A percentile compares a stretch with the other conserved stretches of the same genome.
Conservation (phyloP, 164 flowering plant genomes). For the Sextonia rubra region DNA sequence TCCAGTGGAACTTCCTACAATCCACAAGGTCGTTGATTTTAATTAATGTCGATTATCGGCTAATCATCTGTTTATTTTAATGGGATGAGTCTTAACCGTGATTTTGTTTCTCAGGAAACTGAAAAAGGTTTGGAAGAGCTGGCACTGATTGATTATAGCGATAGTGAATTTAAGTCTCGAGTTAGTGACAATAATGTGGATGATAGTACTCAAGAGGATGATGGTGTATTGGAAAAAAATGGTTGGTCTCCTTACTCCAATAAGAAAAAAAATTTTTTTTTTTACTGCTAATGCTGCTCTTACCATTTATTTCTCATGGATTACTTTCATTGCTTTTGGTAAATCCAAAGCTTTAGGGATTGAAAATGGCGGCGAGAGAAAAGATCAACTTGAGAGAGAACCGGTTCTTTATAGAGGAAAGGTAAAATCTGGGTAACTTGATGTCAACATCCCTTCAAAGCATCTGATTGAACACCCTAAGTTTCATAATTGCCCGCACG, state of each 20-base stretch:
- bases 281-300: neutral
- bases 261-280: neutral
- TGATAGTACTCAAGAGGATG: neutral
- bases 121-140: conserved; percentile 56
- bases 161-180: conserved; percentile 26
- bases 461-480: no score
- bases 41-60: neutral
- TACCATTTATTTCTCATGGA: neutral
- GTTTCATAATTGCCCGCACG: no score
- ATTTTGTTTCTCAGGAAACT: conserved; percentile 41
- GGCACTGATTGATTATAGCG: conserved; percentile 39
- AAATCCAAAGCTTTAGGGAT: conserved; percentile 2
- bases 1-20: conserved; percentile 32
- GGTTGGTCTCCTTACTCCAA: conserved; percentile 30
- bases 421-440: conserved; percentile 12
- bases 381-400: conserved; percentile 5
- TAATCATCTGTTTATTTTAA: neutral
- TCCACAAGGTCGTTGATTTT: conserved; percentile 45
- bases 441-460: no score
- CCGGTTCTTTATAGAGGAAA: conserved; percentile 5
- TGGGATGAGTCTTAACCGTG: neutral
- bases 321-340: neutral
- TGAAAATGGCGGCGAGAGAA: conserved; percentile 4
- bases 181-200: conserved; percentile 5
- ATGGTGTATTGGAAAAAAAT: conserved; percentile 23